Percentiles rank a stretch among this genome's conserved stretches.
phyloP scores from a whole-genome alignment of 1,284 basidiomycete genomes.

The Rhizoctonia solani region DNA sequence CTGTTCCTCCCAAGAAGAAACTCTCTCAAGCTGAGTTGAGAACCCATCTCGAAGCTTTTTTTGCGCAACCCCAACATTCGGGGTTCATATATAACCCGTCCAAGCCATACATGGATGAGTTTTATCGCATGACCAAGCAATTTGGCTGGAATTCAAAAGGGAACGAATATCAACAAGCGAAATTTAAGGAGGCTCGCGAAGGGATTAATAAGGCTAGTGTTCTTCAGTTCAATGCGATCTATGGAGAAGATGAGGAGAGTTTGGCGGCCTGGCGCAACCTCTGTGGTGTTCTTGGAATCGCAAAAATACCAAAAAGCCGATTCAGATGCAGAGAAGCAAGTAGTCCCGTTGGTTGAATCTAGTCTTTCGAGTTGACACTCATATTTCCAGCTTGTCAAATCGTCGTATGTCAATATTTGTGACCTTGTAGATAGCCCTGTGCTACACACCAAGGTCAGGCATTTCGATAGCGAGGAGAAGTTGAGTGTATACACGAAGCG shows the following conservation, averaged over 20 bases:
- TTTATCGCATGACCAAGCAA: neutral
- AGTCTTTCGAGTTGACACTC: too few relatives aligned
- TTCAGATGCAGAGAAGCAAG: neutral
- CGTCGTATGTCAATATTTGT: neutral
- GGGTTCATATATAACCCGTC: slow-evolving; percentile 1
- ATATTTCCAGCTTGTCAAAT: neutral
- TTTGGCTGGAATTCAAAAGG: neutral
- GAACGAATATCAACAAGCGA: neutral
- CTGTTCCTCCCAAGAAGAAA: neutral
- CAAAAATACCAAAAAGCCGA: neutral
- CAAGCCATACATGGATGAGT: slow-evolving; percentile 1
- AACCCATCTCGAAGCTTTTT: neutral
- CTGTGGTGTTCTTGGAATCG: neutral
- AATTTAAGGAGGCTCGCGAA: neutral
- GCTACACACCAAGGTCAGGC: slow-evolving; percentile 24
- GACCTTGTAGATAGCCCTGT: neutral
- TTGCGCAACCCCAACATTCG: neutral
- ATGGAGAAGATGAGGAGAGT: neutral
- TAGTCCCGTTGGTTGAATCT: neutral
- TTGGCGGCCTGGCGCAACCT: neutral
- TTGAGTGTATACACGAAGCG: slow-evolving; percentile 47
- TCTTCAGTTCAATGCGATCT: slow-evolving; percentile 1
- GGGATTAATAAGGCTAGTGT: neutral
- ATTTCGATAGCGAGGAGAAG: slow-evolving; percentile 41
- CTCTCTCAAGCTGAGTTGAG: neutral